Base-by-base conservation (phyloP, 257 asterid species). In the Coffea eugenioides region DNA sequence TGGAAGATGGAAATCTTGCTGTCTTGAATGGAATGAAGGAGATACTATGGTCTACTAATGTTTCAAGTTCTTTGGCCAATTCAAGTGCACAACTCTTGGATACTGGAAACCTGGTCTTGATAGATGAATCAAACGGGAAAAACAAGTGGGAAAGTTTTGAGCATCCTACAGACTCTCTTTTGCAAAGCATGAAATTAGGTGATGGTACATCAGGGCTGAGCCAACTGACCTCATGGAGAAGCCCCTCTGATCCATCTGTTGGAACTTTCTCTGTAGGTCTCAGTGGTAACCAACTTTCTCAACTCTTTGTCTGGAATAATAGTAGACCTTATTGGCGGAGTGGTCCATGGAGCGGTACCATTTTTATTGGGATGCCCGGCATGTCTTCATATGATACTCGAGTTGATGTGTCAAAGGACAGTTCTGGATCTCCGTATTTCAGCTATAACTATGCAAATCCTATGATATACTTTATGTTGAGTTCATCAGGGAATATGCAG, bases 141-240 rank as follows among this genome's bases (percentile, higher is more conserved):
- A 8, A 31, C 0, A n/a, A n/a, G n/a, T 92, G 97, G 97, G 94
- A 90, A 74, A 89, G 93, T 41, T 83, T 84, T 82, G n/a, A 73
- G 9, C 52, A 82, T 41, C 92, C 89, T 0, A 51, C 82, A 0
- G 90, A 91, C 74, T 56, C 88, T 25, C 81, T 85, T 13, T 10
- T 91, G 54, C 85, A 62, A n/a, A 73, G 2, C n/a, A 89, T 91
- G 97, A 79, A 82, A 49, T 64, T 90, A 54, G 78, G 81, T 4
- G 83, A 75, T 71, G 72, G 81, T 39, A 82, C 89, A 43, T 83
- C 77, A 80, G 43, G 43, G 43, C 2, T 0, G 67, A 81, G 77
- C 48, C 71, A 76, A 8, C 7, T 90, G 8, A 84, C 71, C 3
- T 88, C 97, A 3, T 91, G 97, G 93, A 69, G 59, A 62, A 80